Evolutionary conservation across 495 filamentous ascomycete genomes (phyloP).

Genomic region (Aspergillus baeticus): DNA sequence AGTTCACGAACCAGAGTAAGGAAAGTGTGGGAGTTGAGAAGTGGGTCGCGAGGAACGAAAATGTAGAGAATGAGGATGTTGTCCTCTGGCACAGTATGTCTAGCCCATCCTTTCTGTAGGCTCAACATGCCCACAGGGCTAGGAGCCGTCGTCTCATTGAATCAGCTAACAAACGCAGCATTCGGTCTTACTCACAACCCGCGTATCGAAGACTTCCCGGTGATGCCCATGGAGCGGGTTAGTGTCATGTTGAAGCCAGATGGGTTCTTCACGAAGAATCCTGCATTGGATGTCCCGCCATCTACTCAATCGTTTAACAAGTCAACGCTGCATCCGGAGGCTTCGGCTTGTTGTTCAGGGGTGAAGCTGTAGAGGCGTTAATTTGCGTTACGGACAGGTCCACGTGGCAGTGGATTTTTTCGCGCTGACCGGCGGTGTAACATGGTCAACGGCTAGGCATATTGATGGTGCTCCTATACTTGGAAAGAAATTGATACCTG

Average conservation of each 20-base stretch:
- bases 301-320: conserved; percentile 38
- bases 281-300: conserved; percentile 64
- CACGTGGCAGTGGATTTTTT: too few relatives aligned
- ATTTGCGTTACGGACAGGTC: too few relatives aligned
- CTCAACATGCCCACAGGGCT: background rate
- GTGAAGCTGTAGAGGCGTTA: conserved; percentile 27
- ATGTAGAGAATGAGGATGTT: conserved; percentile 48
- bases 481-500: too few relatives aligned
- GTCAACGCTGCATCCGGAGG: conserved; percentile 38
- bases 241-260: conserved; percentile 65
- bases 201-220: conserved; percentile 62
- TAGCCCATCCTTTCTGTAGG: background rate
- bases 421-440: too few relatives aligned
- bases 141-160: too few relatives aligned
- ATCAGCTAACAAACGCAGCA: conserved; percentile 27
- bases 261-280: conserved; percentile 76
- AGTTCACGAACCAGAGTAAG: conserved; percentile 84
- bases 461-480: too few relatives aligned
- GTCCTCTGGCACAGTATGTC: conserved; percentile 46
- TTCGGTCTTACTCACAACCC: conserved; percentile 64
- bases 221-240: conserved; percentile 57
- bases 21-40: conserved; percentile 48
- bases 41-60: conserved; percentile 44
- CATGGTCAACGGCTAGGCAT: too few relatives aligned
- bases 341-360: conserved; percentile 31